phyloP scores from a whole-genome alignment of 768 basidiomycete species.

The Amanita polypyramis region DNA sequence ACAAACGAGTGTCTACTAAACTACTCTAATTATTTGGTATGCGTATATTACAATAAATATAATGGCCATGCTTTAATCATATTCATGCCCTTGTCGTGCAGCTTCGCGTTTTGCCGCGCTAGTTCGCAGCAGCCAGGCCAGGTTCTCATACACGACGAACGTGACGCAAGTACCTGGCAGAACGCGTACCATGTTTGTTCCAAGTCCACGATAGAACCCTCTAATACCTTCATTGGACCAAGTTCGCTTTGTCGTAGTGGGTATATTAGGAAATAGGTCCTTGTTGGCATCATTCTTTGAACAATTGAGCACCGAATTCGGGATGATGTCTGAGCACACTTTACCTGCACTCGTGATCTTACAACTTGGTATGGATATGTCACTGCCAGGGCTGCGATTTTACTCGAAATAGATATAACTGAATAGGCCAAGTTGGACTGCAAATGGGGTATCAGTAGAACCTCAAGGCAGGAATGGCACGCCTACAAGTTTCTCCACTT shows the following conservation, averaged over 20 bases:
- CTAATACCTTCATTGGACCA: constrained; percentile 70
- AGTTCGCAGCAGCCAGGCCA: constrained; percentile 72
- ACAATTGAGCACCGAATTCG: neutral
- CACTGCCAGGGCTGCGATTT: constrained; percentile 67
- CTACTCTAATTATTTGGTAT: neutral
- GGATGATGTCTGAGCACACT: constrained; percentile 11
- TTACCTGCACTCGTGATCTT: constrained; percentile 87
- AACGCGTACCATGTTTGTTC: constrained; percentile 88
- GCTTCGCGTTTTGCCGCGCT: constrained; percentile 46
- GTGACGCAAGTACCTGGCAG: constrained; percentile 97
- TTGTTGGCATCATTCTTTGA: constrained; percentile 56
- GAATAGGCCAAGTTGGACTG: constrained; percentile 91
- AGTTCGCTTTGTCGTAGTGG: constrained; percentile 68
- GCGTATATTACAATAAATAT: neutral
- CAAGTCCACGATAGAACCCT: constrained; percentile 94
- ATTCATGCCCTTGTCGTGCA: neutral
- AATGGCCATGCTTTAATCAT: neutral
- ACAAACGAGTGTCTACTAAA: neutral
- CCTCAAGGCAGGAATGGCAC: neutral
- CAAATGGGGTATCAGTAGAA: neutral
- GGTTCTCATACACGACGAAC: constrained; percentile 93
- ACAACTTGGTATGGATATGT: constrained; percentile 99
- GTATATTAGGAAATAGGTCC: constrained; percentile 74
- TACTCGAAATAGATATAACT: constrained; percentile 84
- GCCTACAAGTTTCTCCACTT: constrained; percentile 81